Evolutionary conservation across 495 filamentous ascomycete species (phyloP).

Genomic region (Penicillium bovifimosum): DNA sequence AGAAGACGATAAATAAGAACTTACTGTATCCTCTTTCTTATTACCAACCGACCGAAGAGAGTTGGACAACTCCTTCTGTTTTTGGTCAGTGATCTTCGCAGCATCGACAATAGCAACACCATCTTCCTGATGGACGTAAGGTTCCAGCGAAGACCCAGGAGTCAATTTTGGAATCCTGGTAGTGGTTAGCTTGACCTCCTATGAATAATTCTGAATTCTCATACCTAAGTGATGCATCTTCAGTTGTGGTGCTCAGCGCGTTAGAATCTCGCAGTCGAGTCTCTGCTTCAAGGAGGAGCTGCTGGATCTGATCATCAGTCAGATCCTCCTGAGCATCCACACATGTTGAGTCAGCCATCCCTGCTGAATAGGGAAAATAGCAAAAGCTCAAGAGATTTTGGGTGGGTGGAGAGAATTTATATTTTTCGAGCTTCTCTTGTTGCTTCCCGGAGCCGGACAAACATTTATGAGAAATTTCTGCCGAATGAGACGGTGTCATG

Average conservation of each 20-base stretch:
- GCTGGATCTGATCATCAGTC: conserved; percentile 54
- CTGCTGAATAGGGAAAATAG: conserved; percentile 13
- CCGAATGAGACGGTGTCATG: conserved; percentile 8
- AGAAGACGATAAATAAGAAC: conserved; percentile 15
- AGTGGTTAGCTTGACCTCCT: not conserved
- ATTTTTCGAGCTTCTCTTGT: conserved; percentile 18
- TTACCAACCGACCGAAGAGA: conserved; percentile 38
- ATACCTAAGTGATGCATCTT: conserved; percentile 20
- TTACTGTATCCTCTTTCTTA: conserved; percentile 41
- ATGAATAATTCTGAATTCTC: not conserved
- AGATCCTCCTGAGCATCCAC: conserved; percentile 19
- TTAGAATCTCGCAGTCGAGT: conserved; percentile 42
- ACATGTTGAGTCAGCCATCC: conserved; percentile 17
- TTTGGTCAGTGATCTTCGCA: conserved; percentile 36
- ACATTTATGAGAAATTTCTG: conserved; percentile 14
- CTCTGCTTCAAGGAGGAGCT: conserved; percentile 62
- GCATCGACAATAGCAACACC: conserved; percentile 45
- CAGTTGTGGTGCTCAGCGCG: conserved; percentile 1
- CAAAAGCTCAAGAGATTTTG: conserved; percentile 6
- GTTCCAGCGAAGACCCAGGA: conserved; percentile 28
- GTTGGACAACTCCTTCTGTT: conserved; percentile 40
- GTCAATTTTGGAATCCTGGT: conserved; percentile 41
- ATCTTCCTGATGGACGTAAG: conserved; percentile 45
- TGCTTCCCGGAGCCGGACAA: conserved; percentile 24
- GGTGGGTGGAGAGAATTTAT: conserved; percentile 14